phyloP scores from a whole-genome alignment of 805 yeast genomes.

The Saccharomycopsis synnaedendra region DNA sequence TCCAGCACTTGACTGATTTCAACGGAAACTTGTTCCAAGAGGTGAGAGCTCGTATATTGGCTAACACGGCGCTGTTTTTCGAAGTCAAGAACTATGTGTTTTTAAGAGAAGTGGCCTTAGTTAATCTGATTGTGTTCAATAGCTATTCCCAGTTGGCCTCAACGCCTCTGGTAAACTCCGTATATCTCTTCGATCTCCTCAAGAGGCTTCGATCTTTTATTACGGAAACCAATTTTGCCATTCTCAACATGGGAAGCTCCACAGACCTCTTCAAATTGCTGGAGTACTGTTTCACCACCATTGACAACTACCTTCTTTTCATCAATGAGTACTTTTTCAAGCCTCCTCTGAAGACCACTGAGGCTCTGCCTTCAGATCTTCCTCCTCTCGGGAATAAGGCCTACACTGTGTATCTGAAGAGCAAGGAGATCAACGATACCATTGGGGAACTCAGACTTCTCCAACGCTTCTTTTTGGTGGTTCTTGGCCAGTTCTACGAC shows the following conservation, averaged over 20 bases:
- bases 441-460: conserved; percentile 38
- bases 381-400: conserved; percentile 15
- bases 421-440: conserved; percentile 22
- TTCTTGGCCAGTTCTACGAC: conserved; percentile 23
- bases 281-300: conserved; percentile 31
- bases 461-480: conserved; percentile 33
- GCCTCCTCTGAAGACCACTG: conserved; percentile 15
- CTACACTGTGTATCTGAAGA: conserved; percentile 10
- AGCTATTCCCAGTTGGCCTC: conserved; percentile 24
- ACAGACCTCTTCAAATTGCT: conserved; percentile 23
- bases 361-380: not conserved
- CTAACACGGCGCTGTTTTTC: conserved; percentile 17
- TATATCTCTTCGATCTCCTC: conserved; percentile 29
- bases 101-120: conserved; percentile 25
- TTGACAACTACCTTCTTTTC: conserved; percentile 26
- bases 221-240: conserved; percentile 25
- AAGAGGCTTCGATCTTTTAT: conserved; percentile 26
- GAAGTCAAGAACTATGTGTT: conserved; percentile 25
- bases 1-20: conserved; percentile 9
- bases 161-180: conserved; percentile 30
- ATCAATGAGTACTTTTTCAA: conserved; percentile 16
- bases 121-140: conserved; percentile 23
- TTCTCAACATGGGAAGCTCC: conserved; percentile 15
- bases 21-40: conserved; percentile 8
- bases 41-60: conserved; percentile 7